Percentiles rank a stretch among this genome's conserved stretches.
phyloP scores from a whole-genome alignment of 805 yeast genomes.

The Wickerhamomyces canadensis region DNA sequence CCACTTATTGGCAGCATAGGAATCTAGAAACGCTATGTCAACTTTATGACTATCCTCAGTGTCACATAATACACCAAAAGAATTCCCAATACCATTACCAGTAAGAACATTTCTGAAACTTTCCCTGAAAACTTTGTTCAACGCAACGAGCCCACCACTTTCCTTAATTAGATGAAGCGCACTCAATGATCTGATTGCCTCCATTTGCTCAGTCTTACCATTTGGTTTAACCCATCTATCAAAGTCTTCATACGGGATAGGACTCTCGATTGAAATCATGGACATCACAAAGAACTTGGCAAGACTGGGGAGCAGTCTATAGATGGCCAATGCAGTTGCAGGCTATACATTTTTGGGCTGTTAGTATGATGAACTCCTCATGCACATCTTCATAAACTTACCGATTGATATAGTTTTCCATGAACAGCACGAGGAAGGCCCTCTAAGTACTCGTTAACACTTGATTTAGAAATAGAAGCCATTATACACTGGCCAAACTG shows the following conservation, averaged over 20 bases:
- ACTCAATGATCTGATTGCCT: constrained; percentile 72
- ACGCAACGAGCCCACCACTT: constrained; percentile 37
- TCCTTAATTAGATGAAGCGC: constrained; percentile 72
- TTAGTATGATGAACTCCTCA: constrained; percentile 14
- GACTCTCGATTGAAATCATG: constrained; percentile 75
- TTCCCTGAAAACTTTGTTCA: constrained; percentile 69
- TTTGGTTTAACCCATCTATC: constrained; percentile 70
- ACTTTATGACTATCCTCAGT: constrained; percentile 51
- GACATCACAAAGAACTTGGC: constrained; percentile 88
- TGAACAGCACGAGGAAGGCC: constrained; percentile 87
- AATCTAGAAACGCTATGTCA: constrained; percentile 61
- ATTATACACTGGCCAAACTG: no score
- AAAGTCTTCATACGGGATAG: constrained; percentile 59
- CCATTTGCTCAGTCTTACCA: constrained; percentile 52
- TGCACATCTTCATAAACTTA: no score
- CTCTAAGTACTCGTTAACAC: constrained; percentile 85
- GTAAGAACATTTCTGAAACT: constrained; percentile 81
- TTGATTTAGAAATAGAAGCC: constrained; percentile 47
- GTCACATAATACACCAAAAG: constrained; percentile 72
- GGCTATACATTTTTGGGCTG: constrained; percentile 35
- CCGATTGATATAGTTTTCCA: constrained; percentile 66
- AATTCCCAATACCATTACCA: constrained; percentile 61
- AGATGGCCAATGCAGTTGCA: constrained; percentile 93
- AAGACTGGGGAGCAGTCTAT: constrained; percentile 78
- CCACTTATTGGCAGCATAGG: constrained; percentile 85